These are phyloP conservation scores for Mastigamoeba balamuthi DNA, from an alignment of 78 protist species.

Conservation along the genomic window DNA sequence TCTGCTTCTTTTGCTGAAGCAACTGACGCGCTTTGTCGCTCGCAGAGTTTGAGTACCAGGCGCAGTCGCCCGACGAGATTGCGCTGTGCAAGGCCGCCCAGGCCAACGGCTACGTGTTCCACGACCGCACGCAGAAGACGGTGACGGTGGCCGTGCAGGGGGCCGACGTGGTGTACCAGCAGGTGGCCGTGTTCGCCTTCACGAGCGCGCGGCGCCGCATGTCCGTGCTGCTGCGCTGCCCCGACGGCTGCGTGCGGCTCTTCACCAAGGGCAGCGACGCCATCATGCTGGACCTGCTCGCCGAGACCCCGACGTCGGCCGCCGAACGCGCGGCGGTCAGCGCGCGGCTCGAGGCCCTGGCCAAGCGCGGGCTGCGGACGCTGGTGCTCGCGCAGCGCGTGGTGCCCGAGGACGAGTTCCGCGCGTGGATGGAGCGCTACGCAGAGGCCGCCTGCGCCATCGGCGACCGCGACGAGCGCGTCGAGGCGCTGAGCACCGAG, in stretches of 20 bases:
- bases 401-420: constrained; percentile 20
- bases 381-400: constrained; percentile 44
- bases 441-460: constrained; percentile 5
- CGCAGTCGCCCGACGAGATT: constrained; percentile 66
- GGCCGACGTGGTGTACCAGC: neutral
- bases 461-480: constrained; percentile 2
- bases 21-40: no score
- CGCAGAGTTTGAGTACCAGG: constrained; percentile 2
- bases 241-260: constrained; percentile 13
- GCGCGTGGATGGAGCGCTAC: constrained; percentile 15
- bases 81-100: constrained; percentile 61
- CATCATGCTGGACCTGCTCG: constrained; percentile 12
- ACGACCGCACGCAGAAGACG: neutral
- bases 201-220: constrained; percentile 33
- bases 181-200: constrained; percentile 40
- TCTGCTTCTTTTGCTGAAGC: no score
- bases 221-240: constrained; percentile 27
- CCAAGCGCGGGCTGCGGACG: constrained; percentile 70
- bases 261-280: constrained; percentile 47
- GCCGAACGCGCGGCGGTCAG: neutral
- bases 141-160: neutral
- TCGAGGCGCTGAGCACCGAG: constrained; percentile 3
- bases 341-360: constrained; percentile 13
- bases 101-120: constrained; percentile 49
- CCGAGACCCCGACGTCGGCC: neutral